Percentiles rank a stretch among this genome's conserved stretches.
phyloP scores from a whole-genome alignment of 768 basidiomycete species.

The Pleurotus citrinopileatus region DNA sequence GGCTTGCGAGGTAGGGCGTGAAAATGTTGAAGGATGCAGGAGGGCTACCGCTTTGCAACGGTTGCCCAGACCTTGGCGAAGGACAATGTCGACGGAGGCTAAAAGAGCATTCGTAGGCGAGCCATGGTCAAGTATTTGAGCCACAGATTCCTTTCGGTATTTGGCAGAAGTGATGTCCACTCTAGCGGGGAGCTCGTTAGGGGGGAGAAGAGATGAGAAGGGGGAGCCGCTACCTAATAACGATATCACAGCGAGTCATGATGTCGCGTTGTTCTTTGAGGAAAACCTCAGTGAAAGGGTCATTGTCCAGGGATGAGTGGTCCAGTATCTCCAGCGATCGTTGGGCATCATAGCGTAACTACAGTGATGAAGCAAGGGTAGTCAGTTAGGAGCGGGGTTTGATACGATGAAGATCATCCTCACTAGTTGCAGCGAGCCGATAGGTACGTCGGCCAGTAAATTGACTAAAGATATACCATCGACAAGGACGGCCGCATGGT shows the following conservation, averaged over 20 bases:
- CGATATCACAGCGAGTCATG: constrained; percentile 67
- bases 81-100: constrained; percentile 42
- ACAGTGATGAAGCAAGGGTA: too few relatives aligned
- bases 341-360: constrained; percentile 77
- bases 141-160: constrained; percentile 39
- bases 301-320: constrained; percentile 38
- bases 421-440: constrained; percentile 78
- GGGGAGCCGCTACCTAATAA: constrained; percentile 49
- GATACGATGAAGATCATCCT: constrained; percentile 15
- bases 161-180: constrained; percentile 53
- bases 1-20: constrained; percentile 49
- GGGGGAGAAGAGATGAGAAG: not conserved
- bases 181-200: constrained; percentile 29
- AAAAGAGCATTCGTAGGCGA: constrained; percentile 56
- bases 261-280: constrained; percentile 67
- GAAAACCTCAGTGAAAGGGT: constrained; percentile 72
- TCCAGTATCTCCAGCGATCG: constrained; percentile 69
- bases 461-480: constrained; percentile 80
- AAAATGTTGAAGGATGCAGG: constrained; percentile 46
- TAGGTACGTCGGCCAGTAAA: constrained; percentile 69
- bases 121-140: constrained; percentile 55
- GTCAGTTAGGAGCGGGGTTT: constrained; percentile 2
- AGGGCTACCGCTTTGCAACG: constrained; percentile 66
- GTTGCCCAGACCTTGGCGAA: constrained; percentile 70
- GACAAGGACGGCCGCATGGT: constrained; percentile 63